These are phyloP conservation scores for Pythium guiyangense DNA, from an alignment of 352 stramenopile species.

Conservation along the genomic window DNA sequence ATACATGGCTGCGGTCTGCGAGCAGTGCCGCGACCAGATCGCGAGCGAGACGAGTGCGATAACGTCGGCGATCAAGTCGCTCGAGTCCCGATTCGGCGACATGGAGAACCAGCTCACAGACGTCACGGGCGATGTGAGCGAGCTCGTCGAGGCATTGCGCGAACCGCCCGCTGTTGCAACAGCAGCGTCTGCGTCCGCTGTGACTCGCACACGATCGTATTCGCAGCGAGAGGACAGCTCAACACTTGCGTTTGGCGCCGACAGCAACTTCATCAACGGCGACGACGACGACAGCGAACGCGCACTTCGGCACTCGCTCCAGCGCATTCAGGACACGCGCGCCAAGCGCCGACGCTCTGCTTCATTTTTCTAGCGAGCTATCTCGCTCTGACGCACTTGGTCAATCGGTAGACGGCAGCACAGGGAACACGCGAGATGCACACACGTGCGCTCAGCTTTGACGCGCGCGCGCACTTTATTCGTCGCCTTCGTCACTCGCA, in stretches of 20 bases:
- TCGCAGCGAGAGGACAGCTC: background rate
- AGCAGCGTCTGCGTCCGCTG: no score
- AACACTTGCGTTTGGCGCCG: background rate
- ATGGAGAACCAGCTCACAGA: slow-evolving; percentile 25
- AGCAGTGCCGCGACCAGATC: slow-evolving; percentile 21
- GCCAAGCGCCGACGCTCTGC: slow-evolving; percentile 34
- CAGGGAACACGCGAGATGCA: slow-evolving; percentile 10
- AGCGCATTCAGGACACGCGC: slow-evolving; percentile 36
- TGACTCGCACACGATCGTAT: background rate
- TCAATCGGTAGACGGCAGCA: no score
- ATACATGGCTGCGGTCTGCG: slow-evolving; percentile 10
- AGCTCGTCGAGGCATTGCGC: slow-evolving; percentile 11
- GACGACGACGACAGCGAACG: slow-evolving; percentile 10
- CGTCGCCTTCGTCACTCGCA: slow-evolving; percentile 8
- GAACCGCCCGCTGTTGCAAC: no score
- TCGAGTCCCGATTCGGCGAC: slow-evolving; percentile 15
- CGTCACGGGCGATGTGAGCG: slow-evolving; percentile 21
- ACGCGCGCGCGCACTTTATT: slow-evolving; percentile 15
- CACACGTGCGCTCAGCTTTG: slow-evolving; percentile 11
- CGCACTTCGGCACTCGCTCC: slow-evolving; percentile 24
- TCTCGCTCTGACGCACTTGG: no score
- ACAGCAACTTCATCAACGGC: background rate
- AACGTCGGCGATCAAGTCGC: slow-evolving; percentile 13
- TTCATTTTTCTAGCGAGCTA: background rate
- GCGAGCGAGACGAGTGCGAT: slow-evolving; percentile 11